Percentiles rank a stretch among this genome's conserved stretches.
phyloP scores from a whole-genome alignment of 78 protist genomes.

The Chrysochromulina tobinii region DNA sequence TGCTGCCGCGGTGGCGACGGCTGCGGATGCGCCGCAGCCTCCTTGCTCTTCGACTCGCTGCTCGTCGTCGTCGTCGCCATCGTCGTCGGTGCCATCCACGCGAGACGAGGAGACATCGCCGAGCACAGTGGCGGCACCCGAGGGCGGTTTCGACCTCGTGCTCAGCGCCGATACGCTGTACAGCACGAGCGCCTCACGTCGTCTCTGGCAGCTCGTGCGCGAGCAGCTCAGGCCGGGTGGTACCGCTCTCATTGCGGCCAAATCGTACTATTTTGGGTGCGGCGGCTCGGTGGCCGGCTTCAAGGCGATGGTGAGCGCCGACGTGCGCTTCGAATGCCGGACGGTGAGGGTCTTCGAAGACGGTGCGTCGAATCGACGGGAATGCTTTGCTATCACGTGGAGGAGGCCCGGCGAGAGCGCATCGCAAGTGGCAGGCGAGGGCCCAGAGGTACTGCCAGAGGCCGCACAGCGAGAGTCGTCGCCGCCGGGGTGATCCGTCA shows the following conservation, averaged over 20 bases:
- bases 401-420: too few relatives aligned
- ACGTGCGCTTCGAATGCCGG: not conserved
- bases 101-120: too few relatives aligned
- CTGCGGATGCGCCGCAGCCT: not conserved
- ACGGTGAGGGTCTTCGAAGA: not conserved
- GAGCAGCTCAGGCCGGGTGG: not conserved
- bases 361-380: slow-evolving; percentile 1
- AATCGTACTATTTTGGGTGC: not conserved
- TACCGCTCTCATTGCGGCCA: not conserved
- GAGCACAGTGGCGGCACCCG: too few relatives aligned
- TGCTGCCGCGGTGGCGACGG: not conserved
- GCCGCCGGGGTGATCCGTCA: too few relatives aligned
- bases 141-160: not conserved
- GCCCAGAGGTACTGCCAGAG: too few relatives aligned
- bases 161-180: not conserved
- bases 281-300: not conserved
- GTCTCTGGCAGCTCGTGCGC: not conserved
- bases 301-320: not conserved
- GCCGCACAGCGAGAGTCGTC: too few relatives aligned
- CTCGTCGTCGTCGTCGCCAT: too few relatives aligned
- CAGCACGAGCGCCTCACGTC: not conserved
- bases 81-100: too few relatives aligned
- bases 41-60: not conserved
- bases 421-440: too few relatives aligned
- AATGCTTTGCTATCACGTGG: not conserved